Percentiles rank a stretch among this genome's conserved stretches.
phyloP scores from a whole-genome alignment of 495 filamentous ascomycete genomes.

The Penicillium lagena region DNA sequence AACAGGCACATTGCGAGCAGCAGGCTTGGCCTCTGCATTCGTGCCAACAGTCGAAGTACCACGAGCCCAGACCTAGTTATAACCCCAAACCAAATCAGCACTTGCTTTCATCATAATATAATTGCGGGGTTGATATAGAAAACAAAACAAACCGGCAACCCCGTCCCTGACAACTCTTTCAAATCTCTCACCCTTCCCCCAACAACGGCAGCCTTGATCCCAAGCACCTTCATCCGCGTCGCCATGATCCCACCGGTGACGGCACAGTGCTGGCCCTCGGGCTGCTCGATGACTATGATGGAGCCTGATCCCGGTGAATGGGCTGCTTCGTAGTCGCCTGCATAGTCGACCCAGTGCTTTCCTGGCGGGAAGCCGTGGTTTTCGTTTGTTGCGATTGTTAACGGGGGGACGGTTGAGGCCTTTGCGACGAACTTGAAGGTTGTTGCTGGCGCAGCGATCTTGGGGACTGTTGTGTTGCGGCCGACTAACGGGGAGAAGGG shows the following conservation, averaged over 20 bases:
- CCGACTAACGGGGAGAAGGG: constrained; percentile 29
- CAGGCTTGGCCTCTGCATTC: constrained; percentile 52
- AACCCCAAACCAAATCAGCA: constrained; percentile 1
- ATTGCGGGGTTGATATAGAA: background rate
- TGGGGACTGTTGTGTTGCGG: constrained; percentile 23
- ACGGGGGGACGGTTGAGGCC: constrained; percentile 7
- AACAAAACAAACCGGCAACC: constrained; percentile 38
- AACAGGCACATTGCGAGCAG: constrained; percentile 47
- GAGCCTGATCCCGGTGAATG: constrained; percentile 35
- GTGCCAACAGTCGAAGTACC: constrained; percentile 54
- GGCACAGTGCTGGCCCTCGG: constrained; percentile 51
- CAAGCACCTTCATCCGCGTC: constrained; percentile 49
- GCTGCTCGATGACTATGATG: constrained; percentile 56
- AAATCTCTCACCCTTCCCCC: constrained; percentile 60
- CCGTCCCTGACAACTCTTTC: constrained; percentile 38
- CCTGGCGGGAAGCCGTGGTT: constrained; percentile 31
- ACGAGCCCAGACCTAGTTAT: constrained; percentile 46
- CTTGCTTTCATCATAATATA: background rate
- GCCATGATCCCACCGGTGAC: constrained; percentile 66
- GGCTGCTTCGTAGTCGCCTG: constrained; percentile 13
- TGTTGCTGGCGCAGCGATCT: constrained; percentile 51
- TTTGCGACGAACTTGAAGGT: constrained; percentile 60
- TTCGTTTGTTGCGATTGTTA: constrained; percentile 17
- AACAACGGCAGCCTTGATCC: constrained; percentile 50
- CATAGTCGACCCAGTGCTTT: constrained; percentile 56